phyloP scores from a whole-genome alignment of 176 grass and related monocot genomes.

The Puya raimondii region DNA sequence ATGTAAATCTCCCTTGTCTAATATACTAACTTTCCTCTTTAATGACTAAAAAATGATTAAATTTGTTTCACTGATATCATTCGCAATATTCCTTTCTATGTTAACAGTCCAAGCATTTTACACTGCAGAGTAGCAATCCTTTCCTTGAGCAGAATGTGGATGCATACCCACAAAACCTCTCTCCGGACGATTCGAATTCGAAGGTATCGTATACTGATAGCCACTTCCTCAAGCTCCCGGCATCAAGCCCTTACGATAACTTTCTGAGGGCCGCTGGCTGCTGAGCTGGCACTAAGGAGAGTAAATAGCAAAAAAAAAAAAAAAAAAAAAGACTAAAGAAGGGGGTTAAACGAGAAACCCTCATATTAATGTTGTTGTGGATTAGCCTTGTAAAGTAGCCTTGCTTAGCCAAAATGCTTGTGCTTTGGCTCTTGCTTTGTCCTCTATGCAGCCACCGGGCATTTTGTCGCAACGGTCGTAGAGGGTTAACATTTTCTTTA shows the following conservation, averaged over 20 bases:
- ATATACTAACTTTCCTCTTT: too few species aligned
- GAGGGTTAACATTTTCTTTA: too few species aligned
- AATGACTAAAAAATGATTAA: background rate
- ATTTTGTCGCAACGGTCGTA: too few species aligned
- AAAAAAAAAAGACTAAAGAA: too few species aligned
- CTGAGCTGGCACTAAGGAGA: constrained; percentile 22
- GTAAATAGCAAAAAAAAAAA: background rate
- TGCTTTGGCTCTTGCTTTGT: too few species aligned
- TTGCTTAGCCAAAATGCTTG: too few species aligned
- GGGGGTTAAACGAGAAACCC: too few species aligned
- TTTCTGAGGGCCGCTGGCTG: constrained; percentile 86
- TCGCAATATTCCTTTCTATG: background rate
- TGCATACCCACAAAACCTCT: constrained; percentile 24
- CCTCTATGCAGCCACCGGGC: too few species aligned
- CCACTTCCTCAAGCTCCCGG: constrained; percentile 58
- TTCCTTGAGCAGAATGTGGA: constrained; percentile 43
- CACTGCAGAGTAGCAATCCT: constrained; percentile 45
- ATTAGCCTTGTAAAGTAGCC: too few species aligned
- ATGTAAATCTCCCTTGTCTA: too few species aligned
- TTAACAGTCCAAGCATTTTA: constrained; percentile 1
- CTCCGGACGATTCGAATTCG: background rate
- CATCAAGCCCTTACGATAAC: constrained; percentile 73
- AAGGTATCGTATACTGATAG: background rate
- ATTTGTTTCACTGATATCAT: background rate
- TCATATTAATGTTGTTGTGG: too few species aligned